These are phyloP conservation scores for Alopecurus myosuroides DNA, from an alignment of 176 grass and related monocot species.

Conservation along the genomic window DNA sequence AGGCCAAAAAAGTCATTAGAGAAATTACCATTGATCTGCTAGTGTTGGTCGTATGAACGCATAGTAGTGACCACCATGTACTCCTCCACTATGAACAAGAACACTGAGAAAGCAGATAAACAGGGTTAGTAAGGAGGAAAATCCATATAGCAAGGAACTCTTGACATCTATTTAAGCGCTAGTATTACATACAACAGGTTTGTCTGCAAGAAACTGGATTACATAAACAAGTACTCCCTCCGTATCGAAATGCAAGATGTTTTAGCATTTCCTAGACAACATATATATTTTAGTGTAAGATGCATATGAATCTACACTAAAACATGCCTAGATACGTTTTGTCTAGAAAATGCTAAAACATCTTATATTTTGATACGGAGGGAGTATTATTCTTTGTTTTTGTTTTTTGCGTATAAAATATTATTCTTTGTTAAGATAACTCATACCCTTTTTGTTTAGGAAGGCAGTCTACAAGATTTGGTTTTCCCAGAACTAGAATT, in stretches of 20 bases:
- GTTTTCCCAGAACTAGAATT: background rate
- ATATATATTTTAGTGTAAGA: too few species aligned
- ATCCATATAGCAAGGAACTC: background rate
- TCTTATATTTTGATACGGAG: too few species aligned
- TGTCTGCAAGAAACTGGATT: background rate
- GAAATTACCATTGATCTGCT: constrained; percentile 73
- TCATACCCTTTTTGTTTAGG: background rate
- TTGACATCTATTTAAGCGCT: background rate
- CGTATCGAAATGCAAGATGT: too few species aligned
- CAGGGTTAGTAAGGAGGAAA: constrained; percentile 28
- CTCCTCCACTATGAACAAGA: constrained; percentile 94
- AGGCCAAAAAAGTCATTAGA: constrained; percentile 16
- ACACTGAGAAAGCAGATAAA: constrained; percentile 55
- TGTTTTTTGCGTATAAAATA: too few species aligned
- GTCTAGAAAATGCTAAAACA: too few species aligned
- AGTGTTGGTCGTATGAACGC: constrained; percentile 84
- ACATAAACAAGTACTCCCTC: too few species aligned
- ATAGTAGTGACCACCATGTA: constrained; percentile 95
- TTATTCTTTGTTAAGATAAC: constrained; percentile 1
- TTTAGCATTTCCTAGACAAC: too few species aligned
- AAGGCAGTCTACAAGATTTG: background rate
- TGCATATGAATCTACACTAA: too few species aligned
- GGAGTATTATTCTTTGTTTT: too few species aligned
- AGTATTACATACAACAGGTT: background rate
- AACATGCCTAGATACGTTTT: too few species aligned